Conservation (phyloP, 2,329 filamentous ascomycete genomes). For the Cladophialophora exuberans region DNA sequence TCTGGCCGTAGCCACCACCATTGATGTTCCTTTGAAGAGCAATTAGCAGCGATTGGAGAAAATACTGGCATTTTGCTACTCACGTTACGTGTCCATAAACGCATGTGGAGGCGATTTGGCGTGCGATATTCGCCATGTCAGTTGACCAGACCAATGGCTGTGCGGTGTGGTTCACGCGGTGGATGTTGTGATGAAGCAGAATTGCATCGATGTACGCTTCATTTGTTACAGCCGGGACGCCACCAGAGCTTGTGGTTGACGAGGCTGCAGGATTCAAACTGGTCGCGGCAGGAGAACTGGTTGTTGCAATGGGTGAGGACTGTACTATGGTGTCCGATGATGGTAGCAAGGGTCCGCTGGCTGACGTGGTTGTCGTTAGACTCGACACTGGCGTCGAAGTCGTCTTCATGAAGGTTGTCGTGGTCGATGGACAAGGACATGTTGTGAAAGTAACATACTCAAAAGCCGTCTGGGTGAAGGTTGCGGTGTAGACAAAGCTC, state of each 20-base stretch:
- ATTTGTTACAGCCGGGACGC: slow-evolving; percentile 21
- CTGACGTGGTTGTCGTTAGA: neutral
- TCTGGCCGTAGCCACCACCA: slow-evolving; percentile 78
- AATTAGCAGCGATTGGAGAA: slow-evolving; percentile 29
- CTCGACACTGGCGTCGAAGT: neutral
- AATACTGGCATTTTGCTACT: slow-evolving; percentile 61
- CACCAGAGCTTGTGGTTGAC: slow-evolving; percentile 6
- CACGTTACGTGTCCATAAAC: slow-evolving; percentile 77
- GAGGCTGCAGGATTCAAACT: neutral
- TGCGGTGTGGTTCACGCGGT: slow-evolving; percentile 80
- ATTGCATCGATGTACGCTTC: slow-evolving; percentile 32
- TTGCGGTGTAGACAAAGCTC: slow-evolving; percentile 22
- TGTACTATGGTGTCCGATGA: neutral
- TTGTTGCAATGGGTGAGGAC: neutral
- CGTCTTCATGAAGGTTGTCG: neutral
- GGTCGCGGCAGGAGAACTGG: neutral
- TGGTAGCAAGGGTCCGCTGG: neutral
- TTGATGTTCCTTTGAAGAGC: slow-evolving; percentile 47
- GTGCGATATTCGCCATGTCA: slow-evolving; percentile 65
- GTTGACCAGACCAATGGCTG: slow-evolving; percentile 66
- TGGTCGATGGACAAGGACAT: slow-evolving; percentile 17
- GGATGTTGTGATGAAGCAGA: slow-evolving; percentile 78
- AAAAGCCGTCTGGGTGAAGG: slow-evolving; percentile 18
- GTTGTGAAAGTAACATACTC: slow-evolving; percentile 20
- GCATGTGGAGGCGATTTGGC: slow-evolving; percentile 66